phyloP scores from a whole-genome alignment of 768 basidiomycete species.

The Boletus reticulatus region DNA sequence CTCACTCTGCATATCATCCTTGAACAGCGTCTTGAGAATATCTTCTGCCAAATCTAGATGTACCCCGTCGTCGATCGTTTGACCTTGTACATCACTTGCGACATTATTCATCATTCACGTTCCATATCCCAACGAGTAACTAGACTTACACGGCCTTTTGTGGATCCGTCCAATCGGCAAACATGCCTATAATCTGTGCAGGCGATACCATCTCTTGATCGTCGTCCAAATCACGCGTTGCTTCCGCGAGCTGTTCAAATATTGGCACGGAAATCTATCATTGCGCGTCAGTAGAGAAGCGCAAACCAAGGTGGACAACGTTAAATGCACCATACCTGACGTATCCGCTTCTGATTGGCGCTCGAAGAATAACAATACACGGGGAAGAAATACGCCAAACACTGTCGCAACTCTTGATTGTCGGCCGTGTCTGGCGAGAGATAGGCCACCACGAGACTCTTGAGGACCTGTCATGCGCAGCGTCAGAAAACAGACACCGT shows the following conservation, averaged over 20 bases:
- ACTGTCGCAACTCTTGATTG: constrained; percentile 85
- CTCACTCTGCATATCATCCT: constrained; percentile 53
- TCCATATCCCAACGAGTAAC: background rate
- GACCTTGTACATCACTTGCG: constrained; percentile 38
- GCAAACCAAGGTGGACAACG: too few species aligned
- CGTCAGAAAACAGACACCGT: background rate
- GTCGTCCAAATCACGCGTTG: constrained; percentile 65
- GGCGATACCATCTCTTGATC: constrained; percentile 73
- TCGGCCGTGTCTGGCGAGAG: constrained; percentile 77
- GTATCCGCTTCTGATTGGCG: constrained; percentile 71
- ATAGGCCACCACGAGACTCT: constrained; percentile 56
- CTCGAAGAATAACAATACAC: constrained; percentile 82
- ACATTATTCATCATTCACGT: background rate
- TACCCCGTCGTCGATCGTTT: constrained; percentile 38
- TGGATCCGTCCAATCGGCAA: constrained; percentile 89
- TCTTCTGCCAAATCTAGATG: constrained; percentile 58
- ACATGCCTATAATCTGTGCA: constrained; percentile 70
- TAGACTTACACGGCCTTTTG: constrained; percentile 55
- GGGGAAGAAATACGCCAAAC: constrained; percentile 82
- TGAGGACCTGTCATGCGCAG: constrained; percentile 37
- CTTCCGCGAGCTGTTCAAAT: constrained; percentile 56
- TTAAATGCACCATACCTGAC: constrained; percentile 32
- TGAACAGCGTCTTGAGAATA: constrained; percentile 48
- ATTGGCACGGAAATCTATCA: constrained; percentile 67
- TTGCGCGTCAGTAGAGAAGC: background rate